These are phyloP conservation scores for Evansstolkia leycettana DNA, from an alignment of 495 filamentous ascomycete genomes.

Conservation along the genomic window DNA sequence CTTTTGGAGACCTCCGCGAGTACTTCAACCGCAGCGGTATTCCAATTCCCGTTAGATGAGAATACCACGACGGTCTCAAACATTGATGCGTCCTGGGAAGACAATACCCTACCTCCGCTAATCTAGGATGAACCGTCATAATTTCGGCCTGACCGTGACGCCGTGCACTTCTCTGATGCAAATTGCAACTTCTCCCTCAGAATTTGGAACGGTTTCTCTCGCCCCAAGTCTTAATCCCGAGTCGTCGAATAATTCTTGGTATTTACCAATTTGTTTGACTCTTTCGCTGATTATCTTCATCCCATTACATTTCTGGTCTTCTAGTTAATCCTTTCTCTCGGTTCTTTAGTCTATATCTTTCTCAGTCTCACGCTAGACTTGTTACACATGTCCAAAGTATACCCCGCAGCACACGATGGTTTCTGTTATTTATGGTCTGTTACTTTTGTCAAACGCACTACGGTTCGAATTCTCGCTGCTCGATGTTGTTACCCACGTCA, in stretches of 20 bases:
- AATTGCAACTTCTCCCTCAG: no score
- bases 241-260: no score
- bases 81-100: conserved; percentile 20
- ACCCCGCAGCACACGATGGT: conserved; percentile 21
- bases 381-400: conserved; percentile 4
- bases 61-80: conserved; percentile 8
- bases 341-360: background rate
- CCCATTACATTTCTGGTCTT: no score
- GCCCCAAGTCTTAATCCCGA: no score
- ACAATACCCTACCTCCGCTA: conserved; percentile 33
- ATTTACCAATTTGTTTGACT: no score
- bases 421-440: conserved; percentile 3
- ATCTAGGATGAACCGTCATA: conserved; percentile 30
- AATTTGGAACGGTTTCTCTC: no score
- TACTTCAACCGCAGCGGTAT: conserved; percentile 5
- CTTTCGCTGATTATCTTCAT: no score
- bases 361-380: background rate
- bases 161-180: no score
- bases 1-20: conserved; percentile 11
- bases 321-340: no score
- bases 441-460: no score
- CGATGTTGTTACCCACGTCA: no score
- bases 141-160: background rate
- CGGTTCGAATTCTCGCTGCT: no score
- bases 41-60: conserved; percentile 27